Base-by-base conservation (phyloP, 441 rosid genomes). In the Biscutella laevigata region DNA sequence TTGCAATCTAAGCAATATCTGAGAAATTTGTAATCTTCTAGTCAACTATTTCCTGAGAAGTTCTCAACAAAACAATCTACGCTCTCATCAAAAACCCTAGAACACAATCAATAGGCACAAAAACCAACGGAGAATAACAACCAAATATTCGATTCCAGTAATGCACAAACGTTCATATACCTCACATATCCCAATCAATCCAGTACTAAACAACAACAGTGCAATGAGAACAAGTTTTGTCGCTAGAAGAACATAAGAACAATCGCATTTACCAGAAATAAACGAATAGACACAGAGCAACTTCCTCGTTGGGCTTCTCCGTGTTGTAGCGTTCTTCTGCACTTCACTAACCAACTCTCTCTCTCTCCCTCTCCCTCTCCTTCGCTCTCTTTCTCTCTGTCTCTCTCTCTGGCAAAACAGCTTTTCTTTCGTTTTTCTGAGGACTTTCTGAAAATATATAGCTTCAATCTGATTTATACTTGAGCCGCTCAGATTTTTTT, bases 41-140 rank as follows among this genome's bases (percentile, higher is more conserved):
- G 27, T 13, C 25, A 56, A 41, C 35, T 5, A 7, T 19, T 7
- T 7, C 43, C 49, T 44, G 51, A 21, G 10, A 37, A 25, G 44
- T 22, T 38, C 61, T 37, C 38, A 57, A 42, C 41, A 45, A 26
- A 37, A n/a, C 36, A 27, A 12, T 1, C 3, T 21, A 25, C 4
- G 25, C 10, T 47, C 44, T 30, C 32, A 40, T 28, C 2, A 16
- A 66, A 59, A 59, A n/a, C 71, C 66, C 71, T 66, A 59, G 61
- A 38, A 38, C 57, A 66, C 37, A 59, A 59, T 26, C 48, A 15
- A 58, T 49, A 5, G 14, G 4, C 52, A 62, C 33, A 64, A 27
- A 32, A 57, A 39, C 54, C 20, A 57, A 28, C 48, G 48, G 36
- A 59, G 60, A 44, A 49, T 36, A 66, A 66, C 11, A 41, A 51